These are phyloP conservation scores for Coffea eugenioides DNA, from an alignment of 257 asterid species.

Conservation along the genomic window DNA sequence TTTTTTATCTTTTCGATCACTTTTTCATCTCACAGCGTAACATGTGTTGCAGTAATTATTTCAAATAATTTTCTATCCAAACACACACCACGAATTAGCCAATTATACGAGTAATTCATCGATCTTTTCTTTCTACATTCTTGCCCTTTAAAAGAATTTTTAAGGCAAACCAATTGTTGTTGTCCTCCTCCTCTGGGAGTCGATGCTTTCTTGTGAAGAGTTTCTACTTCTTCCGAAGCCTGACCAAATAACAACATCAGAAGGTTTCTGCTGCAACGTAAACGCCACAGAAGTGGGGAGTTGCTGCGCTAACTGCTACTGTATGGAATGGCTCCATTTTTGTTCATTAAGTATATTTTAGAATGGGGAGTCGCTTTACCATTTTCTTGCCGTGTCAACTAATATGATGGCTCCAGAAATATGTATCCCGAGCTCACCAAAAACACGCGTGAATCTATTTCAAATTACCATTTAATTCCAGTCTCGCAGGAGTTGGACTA, in stretches of 20 bases:
- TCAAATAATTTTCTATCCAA: no score
- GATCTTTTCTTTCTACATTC: no score
- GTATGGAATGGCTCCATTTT: neutral
- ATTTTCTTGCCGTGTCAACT: neutral
- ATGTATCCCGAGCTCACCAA: neutral
- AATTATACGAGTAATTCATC: no score
- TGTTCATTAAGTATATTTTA: neutral
- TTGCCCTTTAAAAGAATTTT: no score
- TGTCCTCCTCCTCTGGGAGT: neutral
- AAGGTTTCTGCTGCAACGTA: neutral
- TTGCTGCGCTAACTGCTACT: neutral
- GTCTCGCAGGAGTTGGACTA: neutral
- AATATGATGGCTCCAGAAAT: neutral
- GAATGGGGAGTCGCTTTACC: no score
- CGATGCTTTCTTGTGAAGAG: neutral
- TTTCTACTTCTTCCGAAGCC: neutral
- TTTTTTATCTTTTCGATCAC: no score
- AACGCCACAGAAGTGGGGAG: neutral
- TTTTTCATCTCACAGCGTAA: no score
- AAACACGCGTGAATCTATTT: neutral
- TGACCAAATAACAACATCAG: neutral
- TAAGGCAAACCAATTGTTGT: no score
- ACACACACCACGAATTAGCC: no score
- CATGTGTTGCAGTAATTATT: no score
- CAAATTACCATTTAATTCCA: neutral